Base-by-base conservation (phyloP, 108 stramenopile genomes). In the Stephanodiscus triporus region DNA sequence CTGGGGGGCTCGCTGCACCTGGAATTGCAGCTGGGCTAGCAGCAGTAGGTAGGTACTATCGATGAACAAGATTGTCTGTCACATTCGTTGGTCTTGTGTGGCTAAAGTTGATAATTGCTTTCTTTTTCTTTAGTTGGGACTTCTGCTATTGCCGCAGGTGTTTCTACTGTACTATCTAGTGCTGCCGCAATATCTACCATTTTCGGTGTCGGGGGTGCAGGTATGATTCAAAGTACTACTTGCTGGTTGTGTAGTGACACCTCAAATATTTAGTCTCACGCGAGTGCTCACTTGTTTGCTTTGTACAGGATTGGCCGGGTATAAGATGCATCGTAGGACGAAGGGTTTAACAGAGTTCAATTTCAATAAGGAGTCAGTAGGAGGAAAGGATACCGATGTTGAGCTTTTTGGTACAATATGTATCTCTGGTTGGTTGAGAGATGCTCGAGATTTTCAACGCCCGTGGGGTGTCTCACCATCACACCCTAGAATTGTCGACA, bases 391-490 rank as follows among this genome's bases (percentile, higher is more conserved):
- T 29, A 59, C 75, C 48, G 89, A 94, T 20, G 88, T 88, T 40
- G 89, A 94, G 51, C 65, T 94, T 2, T 94, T 91, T 61, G 86
- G 79, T 24, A 87, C 88, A 27, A 80, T 94, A 57, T 90, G 88
- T 54, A 85, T 94, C 22, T 91, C 91, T 22, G 93, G 93, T 13
- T 94, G 93, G 93, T 78, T 94, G 7, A 78, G 85, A 38, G 93
- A 94, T 77, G 50, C 79, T 13, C 82, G 76, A 67, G 93, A 94
- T 74, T 94, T 85, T 71, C 89, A 94, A 78, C 75, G 92, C 14
- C 92, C 92, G 2, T 94, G 93, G 93, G 93, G 93, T n/a, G 85
- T 90, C 6, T 74, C 82, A 6, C 90, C 93, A 40, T 80, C 84
- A 9, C 82, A 87, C 59, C 93, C 93, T 47, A 76, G 80, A 34